Evolutionary conservation across 1,284 basidiomycete species (phyloP), one percentile per base, ranked within the genome.

Genomic region (Melampsora larici-populina): DNA sequence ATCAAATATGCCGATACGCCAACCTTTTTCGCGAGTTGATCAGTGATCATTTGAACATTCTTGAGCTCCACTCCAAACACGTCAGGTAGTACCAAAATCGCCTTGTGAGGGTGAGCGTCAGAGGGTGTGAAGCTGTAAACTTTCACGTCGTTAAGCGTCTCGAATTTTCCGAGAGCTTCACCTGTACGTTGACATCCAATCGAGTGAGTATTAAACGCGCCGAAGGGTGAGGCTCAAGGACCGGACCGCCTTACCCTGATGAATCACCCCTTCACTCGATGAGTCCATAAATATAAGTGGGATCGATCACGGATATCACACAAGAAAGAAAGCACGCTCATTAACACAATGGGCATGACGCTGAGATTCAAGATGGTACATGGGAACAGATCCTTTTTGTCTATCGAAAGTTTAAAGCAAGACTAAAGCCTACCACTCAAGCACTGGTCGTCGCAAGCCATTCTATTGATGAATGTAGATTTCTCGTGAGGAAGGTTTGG

Each of bases 121-220:
- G 75, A 46, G 48, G 75, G 75, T 26, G 26, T 58, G 51, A 68
- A 55, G 24, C 64, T 60, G 58, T 78, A 78, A 26, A 78, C 75
- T 43, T 58, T 48, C n/a, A 70, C 48, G 9, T 31, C 31, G 33
- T 78, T 46, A n/a, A 70, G 40, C 1, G 46, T 51, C 29, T 40
- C 31, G n/a, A 78, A 24, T 21, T 55, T 64, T 49, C 75, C 68
- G 46, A 58, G 46, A 24, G 68, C 5, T 17, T 49, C 49, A 24
- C 75, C 75, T 78, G 26, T 43, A 65, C 15, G 29, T 31, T 11
- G 51, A 21, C 15, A 26, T n/a, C 24, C 31, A 13, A n/a, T 24
- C 9, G n/a, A 46, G 43, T 17, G 15, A 46, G 43, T 46, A 13
- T 46, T 6, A 46, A 46, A 18, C 5, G 15, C 17, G 43, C 2